These are phyloP conservation scores for Podospora conica DNA, from an alignment of 495 filamentous ascomycete species.

Conservation along the genomic window DNA sequence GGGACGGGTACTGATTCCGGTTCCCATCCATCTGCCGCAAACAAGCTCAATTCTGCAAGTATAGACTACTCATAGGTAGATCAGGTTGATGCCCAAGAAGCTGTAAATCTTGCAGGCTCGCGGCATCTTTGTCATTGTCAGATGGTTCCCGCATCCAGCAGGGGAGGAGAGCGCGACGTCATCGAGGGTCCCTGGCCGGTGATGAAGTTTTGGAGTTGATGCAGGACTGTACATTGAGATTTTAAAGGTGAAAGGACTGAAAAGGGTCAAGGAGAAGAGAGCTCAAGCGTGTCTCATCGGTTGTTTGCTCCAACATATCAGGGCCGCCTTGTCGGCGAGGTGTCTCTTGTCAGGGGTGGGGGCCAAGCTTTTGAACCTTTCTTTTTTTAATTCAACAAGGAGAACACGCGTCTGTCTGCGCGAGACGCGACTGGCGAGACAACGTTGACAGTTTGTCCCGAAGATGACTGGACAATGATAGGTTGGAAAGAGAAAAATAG, in stretches of 20 bases:
- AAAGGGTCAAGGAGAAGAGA: neutral
- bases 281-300: neutral
- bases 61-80: neutral
- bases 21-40: neutral
- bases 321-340: neutral
- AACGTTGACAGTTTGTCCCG: neutral
- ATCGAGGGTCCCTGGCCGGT: neutral
- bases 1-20: neutral
- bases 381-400: neutral
- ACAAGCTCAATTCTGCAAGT: neutral
- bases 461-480: neutral
- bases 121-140: neutral
- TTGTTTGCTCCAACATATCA: neutral
- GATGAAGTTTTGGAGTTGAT: neutral
- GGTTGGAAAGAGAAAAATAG: too few species aligned
- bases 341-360: neutral
- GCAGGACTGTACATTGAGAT: neutral
- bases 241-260: neutral
- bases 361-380: neutral
- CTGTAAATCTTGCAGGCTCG: neutral
- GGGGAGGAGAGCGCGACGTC: neutral
- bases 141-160: neutral
- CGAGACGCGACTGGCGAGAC: neutral
- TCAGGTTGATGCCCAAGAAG: neutral
- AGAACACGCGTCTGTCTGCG: neutral